Evolutionary conservation across 78 protist genomes (phyloP), one percentile per base, ranked within the genome.

Genomic region (Goniomonas avonlea): DNA sequence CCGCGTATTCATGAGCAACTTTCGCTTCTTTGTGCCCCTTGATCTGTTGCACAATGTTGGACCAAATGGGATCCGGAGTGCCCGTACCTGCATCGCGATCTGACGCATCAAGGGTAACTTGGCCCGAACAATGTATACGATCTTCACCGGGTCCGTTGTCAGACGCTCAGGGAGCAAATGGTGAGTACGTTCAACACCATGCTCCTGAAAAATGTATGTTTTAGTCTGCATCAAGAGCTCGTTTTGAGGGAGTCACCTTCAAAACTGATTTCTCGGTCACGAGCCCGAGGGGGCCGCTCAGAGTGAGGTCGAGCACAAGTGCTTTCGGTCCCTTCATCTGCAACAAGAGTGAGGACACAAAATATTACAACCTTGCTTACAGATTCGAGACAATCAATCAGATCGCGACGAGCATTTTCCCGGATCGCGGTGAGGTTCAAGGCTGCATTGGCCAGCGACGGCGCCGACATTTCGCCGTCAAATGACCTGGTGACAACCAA

Each of bases 81-180:
- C 5, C 70, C n/a, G 34, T 9, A 79, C 37, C n/a, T 60, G 76
- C 3, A 13, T 0, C 8, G 80, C 79, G 20, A 81, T n/a, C n/a
- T 1, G 0, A 29, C 55, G 18, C 63, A 69, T 43, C 23, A 1
- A 0, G 48, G 4, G 11, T 27, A 88, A 15, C 74, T 60, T 50
- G 7, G 93, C 90, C 38, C 94, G 85, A n/a, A 85, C 79, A 0
- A 91, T 37, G 84, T 89, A 91, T 25, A 89, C 70, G 3, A 93
- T 63, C 25, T 37, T 68, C 13, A 29, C 29, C 15, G 29, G 32
- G 3, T 82, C 88, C 0, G 87, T 85, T 4, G 58, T 80, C 23
- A 86, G 75, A 41, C 77, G 75, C 21, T 74, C 86, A 0, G 80
- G 18, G n/a, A 41, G 55, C 15, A 93, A 40, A 45, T 82, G 87